Base-by-base conservation (phyloP, 2,329 filamentous ascomycete species). In the Colletotrichum sojae region DNA sequence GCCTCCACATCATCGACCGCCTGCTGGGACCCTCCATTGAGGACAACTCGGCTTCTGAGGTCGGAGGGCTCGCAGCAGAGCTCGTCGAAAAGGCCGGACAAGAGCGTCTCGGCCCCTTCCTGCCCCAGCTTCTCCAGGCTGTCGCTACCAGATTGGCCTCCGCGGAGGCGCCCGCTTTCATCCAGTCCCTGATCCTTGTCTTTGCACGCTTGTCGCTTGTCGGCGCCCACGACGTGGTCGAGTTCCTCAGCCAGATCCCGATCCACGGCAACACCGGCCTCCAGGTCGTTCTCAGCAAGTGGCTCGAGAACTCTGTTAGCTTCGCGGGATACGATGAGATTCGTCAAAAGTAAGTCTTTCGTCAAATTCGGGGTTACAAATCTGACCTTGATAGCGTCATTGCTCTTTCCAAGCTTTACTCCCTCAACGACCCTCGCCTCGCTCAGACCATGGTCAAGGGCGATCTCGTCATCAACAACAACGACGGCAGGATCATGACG, bases 251-350 rank as follows among this genome's bases (percentile, higher is more conserved):
- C 70, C 91, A 94, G 76, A 91, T 97, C 71, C 88, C 94, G 73
- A 92, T 98, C 72, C 89, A 90, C 55, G 91, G 91, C 18, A 86
- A 92, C 76, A 97, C 88, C 75, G 96, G 95, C n/a, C 83, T 99
- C 8, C 90, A 95, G 72, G 91, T 98, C 25, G 96, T 99, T 4
- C 83, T 98, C 73, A 88, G 91, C 81, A 98, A 98, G 82, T 99
- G 96, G 96, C 85, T 99, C 1, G 96, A 98, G 83, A 97, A 98
- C 80, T 97, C 94, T 4, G 89, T 97, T 80, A 97, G 92, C 80
- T 99, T 99, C 81, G 94, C 94, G n/a, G 96, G 96, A 13, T 99
- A 98, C 75, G 95, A 98, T 75, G 95, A 98, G 80, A 98, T 98
- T 74, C 90, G 95, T 74, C 94, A 98, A 80, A 99, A 98, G 93